phyloP scores from a whole-genome alignment of 306 rosid species.

The Echinosophora koreensis region DNA sequence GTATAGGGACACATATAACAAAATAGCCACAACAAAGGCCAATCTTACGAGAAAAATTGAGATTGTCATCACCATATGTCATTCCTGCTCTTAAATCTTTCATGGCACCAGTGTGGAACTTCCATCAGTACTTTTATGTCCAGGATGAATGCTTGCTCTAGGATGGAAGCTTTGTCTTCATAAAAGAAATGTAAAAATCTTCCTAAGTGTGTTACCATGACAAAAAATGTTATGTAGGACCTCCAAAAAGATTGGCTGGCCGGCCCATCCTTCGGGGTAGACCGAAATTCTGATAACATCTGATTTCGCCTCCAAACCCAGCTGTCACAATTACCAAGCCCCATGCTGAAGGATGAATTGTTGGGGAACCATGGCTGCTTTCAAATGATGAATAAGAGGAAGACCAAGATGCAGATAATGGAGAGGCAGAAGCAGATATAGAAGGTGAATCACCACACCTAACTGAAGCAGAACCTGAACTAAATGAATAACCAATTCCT shows the following conservation, averaged over 20 bases:
- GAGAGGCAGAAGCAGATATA: slow-evolving; percentile 38
- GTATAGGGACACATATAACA: not conserved
- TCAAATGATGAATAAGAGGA: slow-evolving; percentile 44
- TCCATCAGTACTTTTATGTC: not conserved
- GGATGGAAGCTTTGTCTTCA: not conserved
- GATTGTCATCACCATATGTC: slow-evolving; percentile 4
- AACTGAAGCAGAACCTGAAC: slow-evolving; percentile 53
- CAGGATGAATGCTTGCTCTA: not conserved
- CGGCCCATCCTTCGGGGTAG: slow-evolving; percentile 64
- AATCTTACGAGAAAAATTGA: not conserved
- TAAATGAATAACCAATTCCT: slow-evolving; percentile 56
- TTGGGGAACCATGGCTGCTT: slow-evolving; percentile 48
- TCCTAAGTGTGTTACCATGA: slow-evolving; percentile 16
- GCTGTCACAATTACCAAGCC: slow-evolving; percentile 89
- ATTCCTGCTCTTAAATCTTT: not conserved
- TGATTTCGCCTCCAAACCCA: slow-evolving; percentile 76
- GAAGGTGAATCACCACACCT: slow-evolving; percentile 56
- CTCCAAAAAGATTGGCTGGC: slow-evolving; percentile 58
- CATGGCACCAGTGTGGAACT: not conserved
- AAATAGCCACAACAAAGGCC: slow-evolving; percentile 8
- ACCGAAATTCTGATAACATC: slow-evolving; percentile 88
- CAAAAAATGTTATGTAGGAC: slow-evolving; percentile 42
- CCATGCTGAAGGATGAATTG: slow-evolving; percentile 75
- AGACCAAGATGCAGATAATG: slow-evolving; percentile 60
- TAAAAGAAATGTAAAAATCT: not conserved